Conservation (phyloP, 768 basidiomycete genomes). For the Lactarius sp. region DNA sequence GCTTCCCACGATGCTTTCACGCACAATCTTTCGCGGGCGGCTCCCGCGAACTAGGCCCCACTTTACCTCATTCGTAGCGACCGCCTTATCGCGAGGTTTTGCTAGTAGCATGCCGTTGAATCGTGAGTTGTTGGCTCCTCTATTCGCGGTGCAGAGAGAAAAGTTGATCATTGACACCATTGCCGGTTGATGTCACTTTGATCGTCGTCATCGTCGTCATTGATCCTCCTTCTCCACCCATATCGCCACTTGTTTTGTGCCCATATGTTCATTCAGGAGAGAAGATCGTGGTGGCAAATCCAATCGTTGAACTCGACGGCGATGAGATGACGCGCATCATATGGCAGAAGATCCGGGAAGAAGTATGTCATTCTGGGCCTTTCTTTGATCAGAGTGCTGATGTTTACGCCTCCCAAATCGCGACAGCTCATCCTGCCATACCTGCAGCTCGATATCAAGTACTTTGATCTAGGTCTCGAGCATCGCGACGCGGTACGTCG, state of each 20-base stretch:
- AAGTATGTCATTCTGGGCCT: conserved; percentile 51
- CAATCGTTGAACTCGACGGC: conserved; percentile 92
- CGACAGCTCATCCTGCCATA: conserved; percentile 92
- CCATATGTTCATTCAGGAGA: conserved; percentile 15
- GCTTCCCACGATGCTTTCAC: conserved; percentile 20
- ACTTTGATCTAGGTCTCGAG: conserved; percentile 95
- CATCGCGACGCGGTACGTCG: conserved; percentile 73
- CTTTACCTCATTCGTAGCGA: conserved; percentile 8
- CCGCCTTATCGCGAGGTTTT: conserved; percentile 15
- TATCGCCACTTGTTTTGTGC: neutral
- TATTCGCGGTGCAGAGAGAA: neutral
- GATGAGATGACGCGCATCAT: conserved; percentile 99
- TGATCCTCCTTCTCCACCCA: neutral
- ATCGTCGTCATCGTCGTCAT: neutral
- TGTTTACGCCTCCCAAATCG: neutral
- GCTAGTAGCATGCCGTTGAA: conserved; percentile 16
- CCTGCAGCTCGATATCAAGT: conserved; percentile 94
- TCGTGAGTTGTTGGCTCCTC: conserved; percentile 15
- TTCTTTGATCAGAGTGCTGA: neutral
- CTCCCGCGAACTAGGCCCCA: conserved; percentile 6
- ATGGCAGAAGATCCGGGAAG: conserved; percentile 96
- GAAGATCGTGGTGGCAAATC: conserved; percentile 81
- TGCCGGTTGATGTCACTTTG: neutral
- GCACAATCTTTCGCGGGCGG: conserved; percentile 12
- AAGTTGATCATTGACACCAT: neutral